Evolutionary conservation across 805 yeast genomes (phyloP), one percentile per base, ranked within the genome.

Genomic region (Cyberlindnera mississippiensis): DNA sequence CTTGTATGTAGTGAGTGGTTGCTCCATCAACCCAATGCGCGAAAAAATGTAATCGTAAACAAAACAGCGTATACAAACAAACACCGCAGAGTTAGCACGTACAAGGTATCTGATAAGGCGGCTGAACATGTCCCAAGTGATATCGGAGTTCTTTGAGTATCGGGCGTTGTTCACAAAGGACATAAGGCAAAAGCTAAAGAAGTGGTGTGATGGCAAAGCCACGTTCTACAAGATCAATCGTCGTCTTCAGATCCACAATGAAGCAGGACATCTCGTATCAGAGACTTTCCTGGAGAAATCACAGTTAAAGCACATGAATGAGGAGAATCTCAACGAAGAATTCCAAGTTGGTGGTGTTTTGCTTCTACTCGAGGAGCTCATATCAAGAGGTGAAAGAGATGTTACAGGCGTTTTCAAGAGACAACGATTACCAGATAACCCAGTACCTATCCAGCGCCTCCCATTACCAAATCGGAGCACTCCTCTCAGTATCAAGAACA

Each of bases 61-160:
- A 33, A 24, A 38, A 22, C 12, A 14, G 17, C 6, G 16, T 20
- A n/a, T n/a, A n/a, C n/a, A n/a, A n/a, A n/a, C n/a, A n/a, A n/a
- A n/a, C n/a, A n/a, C n/a, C n/a, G n/a, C n/a, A n/a, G n/a, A n/a
- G n/a, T n/a, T n/a, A n/a, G n/a, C n/a, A n/a, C n/a, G n/a, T n/a
- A n/a, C n/a, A n/a, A n/a, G n/a, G n/a, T n/a, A n/a, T n/a, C n/a
- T n/a, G n/a, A n/a, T n/a, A n/a, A n/a, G n/a, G n/a, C n/a, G n/a
- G n/a, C n/a, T n/a, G n/a, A n/a, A n/a, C n/a, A 53, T 51, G 59
- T 50, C 57, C 8, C 57, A 53, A 35, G 35, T 53, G 26, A 40
- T 51, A 3, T 55, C 59, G 1, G 56, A 53, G 36, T 37, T 52
- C n/a, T 17, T 24, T 4, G 59, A 52, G 48, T 57, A 50, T 33